Percentiles rank a stretch among this genome's conserved stretches.
phyloP scores from a whole-genome alignment of 176 grass and related monocot genomes.

The Carex littledalei region DNA sequence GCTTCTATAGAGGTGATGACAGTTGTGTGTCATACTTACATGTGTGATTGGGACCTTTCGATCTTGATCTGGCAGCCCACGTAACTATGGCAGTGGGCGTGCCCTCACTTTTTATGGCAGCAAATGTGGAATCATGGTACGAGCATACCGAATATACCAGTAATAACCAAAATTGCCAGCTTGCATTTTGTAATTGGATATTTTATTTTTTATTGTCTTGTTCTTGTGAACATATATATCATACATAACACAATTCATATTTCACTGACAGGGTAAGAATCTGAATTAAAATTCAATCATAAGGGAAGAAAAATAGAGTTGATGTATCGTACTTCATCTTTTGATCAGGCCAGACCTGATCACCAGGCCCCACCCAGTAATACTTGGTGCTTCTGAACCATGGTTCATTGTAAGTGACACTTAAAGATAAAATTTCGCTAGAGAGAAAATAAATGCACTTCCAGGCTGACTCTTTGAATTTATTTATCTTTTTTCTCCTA shows the following conservation, averaged over 20 bases:
- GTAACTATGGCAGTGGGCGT: not conserved
- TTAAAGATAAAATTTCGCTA: slow-evolving; percentile 59
- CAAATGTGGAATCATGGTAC: not conserved
- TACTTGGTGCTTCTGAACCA: slow-evolving; percentile 77
- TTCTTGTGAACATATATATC: not conserved
- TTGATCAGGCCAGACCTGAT: slow-evolving; percentile 93
- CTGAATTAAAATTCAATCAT: not conserved
- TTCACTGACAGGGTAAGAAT: not conserved
- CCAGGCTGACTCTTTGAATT: slow-evolving; percentile 95
- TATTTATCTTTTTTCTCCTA: slow-evolving; percentile 65
- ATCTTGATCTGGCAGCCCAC: not conserved
- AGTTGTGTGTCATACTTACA: not conserved
- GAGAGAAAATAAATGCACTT: slow-evolving; percentile 90
- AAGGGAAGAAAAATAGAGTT: not conserved
- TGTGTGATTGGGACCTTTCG: not conserved
- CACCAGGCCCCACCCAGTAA: slow-evolving; percentile 81
- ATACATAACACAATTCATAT: not conserved
- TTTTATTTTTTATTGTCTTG: not conserved
- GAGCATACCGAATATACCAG: not conserved
- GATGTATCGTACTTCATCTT: slow-evolving; percentile 57
- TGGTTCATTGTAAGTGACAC: slow-evolving; percentile 74
- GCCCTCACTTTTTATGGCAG: not conserved
- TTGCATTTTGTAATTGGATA: not conserved
- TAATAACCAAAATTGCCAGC: not conserved
- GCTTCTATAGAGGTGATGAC: not conserved